Conservation (phyloP, 345 rosid species). For the Erodium maritimum region DNA sequence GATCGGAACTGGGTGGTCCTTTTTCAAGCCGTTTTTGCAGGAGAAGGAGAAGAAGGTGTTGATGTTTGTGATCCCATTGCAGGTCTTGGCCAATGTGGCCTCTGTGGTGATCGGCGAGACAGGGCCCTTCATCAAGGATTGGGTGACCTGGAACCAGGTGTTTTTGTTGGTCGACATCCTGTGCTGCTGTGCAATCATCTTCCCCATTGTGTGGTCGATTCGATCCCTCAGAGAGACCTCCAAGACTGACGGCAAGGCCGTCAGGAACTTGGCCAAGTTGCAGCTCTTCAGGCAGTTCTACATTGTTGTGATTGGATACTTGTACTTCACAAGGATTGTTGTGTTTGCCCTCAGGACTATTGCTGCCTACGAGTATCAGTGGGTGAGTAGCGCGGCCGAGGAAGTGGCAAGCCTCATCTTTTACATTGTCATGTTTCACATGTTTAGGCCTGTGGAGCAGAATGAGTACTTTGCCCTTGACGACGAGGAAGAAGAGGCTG, state of each 20-base stretch:
- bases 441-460: conserved; percentile 90
- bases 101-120: conserved; percentile 87
- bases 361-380: conserved; percentile 79
- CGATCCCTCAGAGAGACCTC: conserved; percentile 75
- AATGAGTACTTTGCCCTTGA: conserved; percentile 80
- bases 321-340: conserved; percentile 85
- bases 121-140: conserved; percentile 77
- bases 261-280: conserved; percentile 74
- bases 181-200: conserved; percentile 89
- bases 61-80: conserved; percentile 92
- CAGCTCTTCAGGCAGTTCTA: conserved; percentile 83
- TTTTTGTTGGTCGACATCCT: conserved; percentile 76
- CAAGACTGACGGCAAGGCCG: conserved; percentile 90
- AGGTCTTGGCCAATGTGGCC: conserved; percentile 86
- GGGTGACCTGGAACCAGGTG: conserved; percentile 94
- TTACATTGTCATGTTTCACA: conserved; percentile 66
- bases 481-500: conserved; percentile 93
- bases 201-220: conserved; percentile 96
- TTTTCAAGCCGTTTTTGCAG: conserved; percentile 83
- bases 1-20: conserved; percentile 98
- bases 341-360: conserved; percentile 79
- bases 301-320: conserved; percentile 77
- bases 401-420: conserved; percentile 75
- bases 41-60: conserved; percentile 95
- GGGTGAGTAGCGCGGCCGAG: conserved; percentile 90